These are phyloP conservation scores for Leucocoprinus leucothites DNA, from an alignment of 768 basidiomycete species.

Conservation along the genomic window DNA sequence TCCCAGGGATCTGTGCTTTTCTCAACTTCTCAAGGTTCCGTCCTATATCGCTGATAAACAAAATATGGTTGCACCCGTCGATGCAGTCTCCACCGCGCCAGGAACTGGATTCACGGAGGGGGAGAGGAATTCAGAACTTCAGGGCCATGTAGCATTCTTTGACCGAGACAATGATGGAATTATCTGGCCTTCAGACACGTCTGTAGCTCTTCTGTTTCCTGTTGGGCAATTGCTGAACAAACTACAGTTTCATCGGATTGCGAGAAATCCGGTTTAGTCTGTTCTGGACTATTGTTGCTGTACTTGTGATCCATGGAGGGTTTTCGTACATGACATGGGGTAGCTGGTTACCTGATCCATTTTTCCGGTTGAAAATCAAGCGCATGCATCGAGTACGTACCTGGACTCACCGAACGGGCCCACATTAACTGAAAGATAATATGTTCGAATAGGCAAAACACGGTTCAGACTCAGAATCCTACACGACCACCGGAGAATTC, in stretches of 20 bases:
- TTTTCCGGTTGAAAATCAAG: conserved; percentile 38
- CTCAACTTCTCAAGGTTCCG: too few species aligned
- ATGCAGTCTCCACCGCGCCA: conserved; percentile 26
- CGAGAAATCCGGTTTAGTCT: conserved; percentile 36
- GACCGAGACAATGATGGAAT: conserved; percentile 42
- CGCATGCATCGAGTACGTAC: conserved; percentile 34
- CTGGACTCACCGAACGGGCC: too few species aligned
- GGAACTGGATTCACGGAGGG: conserved; percentile 26
- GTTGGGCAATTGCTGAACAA: background rate
- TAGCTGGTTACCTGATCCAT: conserved; percentile 37
- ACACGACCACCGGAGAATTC: conserved; percentile 36
- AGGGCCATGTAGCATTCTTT: conserved; percentile 43
- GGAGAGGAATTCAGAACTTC: conserved; percentile 33
- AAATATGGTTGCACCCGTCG: conserved; percentile 31
- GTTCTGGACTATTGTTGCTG: conserved; percentile 31
- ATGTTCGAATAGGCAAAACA: conserved; percentile 42
- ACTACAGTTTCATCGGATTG: conserved; percentile 33
- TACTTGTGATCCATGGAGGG: conserved; percentile 33
- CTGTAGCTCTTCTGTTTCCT: conserved; percentile 13
- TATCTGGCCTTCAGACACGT: conserved; percentile 47
- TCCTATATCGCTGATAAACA: too few species aligned
- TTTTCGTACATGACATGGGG: conserved; percentile 40
- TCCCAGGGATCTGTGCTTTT: too few species aligned
- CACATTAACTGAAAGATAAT: too few species aligned
- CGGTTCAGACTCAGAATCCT: conserved; percentile 38